Evolutionary conservation across 768 basidiomycete genomes (phyloP).

Genomic region (Leccinum truebloodii): DNA sequence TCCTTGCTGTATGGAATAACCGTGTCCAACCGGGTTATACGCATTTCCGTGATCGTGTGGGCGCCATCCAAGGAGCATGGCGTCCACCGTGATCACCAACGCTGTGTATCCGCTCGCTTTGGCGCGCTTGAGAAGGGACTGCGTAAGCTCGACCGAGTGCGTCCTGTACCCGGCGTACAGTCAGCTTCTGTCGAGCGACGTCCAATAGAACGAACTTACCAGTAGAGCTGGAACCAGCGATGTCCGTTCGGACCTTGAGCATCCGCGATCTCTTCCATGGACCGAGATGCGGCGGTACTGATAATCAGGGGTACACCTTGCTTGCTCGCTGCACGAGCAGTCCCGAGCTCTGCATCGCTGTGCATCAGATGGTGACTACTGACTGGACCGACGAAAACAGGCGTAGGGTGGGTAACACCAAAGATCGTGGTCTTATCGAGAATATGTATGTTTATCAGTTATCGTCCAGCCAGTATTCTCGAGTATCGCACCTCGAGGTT

Average conservation of each 20-base stretch:
- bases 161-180: slow-evolving; percentile 33
- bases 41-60: slow-evolving; percentile 42
- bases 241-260: slow-evolving; percentile 43
- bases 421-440: slow-evolving; percentile 56
- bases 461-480: neutral
- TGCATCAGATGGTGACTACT: slow-evolving; percentile 56
- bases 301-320: slow-evolving; percentile 42
- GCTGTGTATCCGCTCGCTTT: slow-evolving; percentile 43
- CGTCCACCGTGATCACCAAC: slow-evolving; percentile 49
- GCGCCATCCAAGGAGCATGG: slow-evolving; percentile 45
- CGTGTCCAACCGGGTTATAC: slow-evolving; percentile 40
- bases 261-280: slow-evolving; percentile 51
- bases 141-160: slow-evolving; percentile 36
- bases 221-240: slow-evolving; percentile 55
- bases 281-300: slow-evolving; percentile 38
- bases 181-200: neutral
- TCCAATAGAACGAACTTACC: slow-evolving; percentile 21
- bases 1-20: slow-evolving; percentile 42
- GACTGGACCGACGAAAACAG: slow-evolving; percentile 56
- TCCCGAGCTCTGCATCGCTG: slow-evolving; percentile 44
- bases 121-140: slow-evolving; percentile 44
- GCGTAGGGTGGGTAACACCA: slow-evolving; percentile 43
- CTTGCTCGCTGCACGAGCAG: slow-evolving; percentile 47
- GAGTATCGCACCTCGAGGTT: slow-evolving; percentile 44
- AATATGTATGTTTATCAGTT: neutral